Percentiles rank a stretch among this genome's conserved stretches.
Conservation (phyloP, 371 early-diverging fungal genomes). For the Apophysomyces sp. region DNA sequence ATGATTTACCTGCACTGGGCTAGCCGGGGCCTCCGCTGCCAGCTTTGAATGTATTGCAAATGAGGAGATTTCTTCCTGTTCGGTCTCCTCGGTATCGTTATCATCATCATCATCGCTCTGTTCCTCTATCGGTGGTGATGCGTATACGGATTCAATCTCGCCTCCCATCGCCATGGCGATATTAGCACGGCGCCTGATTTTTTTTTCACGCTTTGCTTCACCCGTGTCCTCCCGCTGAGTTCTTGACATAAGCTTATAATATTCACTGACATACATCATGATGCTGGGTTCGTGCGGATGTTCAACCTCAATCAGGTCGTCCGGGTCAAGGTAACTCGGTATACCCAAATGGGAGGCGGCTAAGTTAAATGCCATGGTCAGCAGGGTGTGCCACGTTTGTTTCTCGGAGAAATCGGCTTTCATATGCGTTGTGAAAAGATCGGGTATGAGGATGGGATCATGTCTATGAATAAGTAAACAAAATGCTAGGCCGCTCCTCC, state of each 20-base stretch:
- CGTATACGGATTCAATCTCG: neutral
- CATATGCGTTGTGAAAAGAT: conserved; percentile 41
- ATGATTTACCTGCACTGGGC: neutral
- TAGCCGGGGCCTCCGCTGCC: conserved; percentile 3
- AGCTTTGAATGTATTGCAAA: conserved; percentile 11
- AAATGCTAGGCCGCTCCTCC: conserved; percentile 74
- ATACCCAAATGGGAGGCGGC: conserved; percentile 34
- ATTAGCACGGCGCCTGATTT: conserved; percentile 25
- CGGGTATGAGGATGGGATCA: conserved; percentile 61
- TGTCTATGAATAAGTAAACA: conserved; percentile 68
- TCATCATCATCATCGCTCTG: neutral
- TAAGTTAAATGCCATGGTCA: conserved; percentile 31
- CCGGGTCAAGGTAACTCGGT: conserved; percentile 40
- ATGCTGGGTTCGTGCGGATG: conserved; percentile 50
- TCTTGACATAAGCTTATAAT: conserved; percentile 38
- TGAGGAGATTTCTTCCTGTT: conserved; percentile 9
- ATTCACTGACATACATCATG: conserved; percentile 49
- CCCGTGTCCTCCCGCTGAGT: conserved; percentile 12
- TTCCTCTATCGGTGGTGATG: neutral
- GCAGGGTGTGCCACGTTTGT: conserved; percentile 26
- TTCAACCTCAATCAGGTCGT: conserved; percentile 35
- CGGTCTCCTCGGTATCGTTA: neutral
- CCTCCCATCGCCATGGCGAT: conserved; percentile 34
- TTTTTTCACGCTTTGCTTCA: neutral
- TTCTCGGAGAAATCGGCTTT: conserved; percentile 14